Evolutionary conservation across 2,329 filamentous ascomycete species (phyloP).

Genomic region (Grosmannia penicillata): DNA sequence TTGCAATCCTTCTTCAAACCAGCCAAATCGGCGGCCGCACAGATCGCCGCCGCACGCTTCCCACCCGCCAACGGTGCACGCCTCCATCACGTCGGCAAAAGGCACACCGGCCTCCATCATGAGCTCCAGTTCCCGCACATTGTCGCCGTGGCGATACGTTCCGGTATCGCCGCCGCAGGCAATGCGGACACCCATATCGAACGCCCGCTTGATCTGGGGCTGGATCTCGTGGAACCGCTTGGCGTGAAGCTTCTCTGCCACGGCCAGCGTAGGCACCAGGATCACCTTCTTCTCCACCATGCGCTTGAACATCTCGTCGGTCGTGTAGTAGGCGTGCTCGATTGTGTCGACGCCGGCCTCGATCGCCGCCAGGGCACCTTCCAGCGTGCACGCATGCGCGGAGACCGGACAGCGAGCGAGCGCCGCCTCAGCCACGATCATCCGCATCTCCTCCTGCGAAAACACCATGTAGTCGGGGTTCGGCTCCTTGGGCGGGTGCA

Average conservation of each 20-base stretch:
- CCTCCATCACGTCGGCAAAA: constrained; percentile 31
- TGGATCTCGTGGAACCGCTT: constrained; percentile 18
- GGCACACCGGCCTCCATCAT: constrained; percentile 34
- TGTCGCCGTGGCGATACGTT: constrained; percentile 36
- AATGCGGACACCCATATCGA: constrained; percentile 30
- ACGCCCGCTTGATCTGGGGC: constrained; percentile 26
- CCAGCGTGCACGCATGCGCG: constrained; percentile 25
- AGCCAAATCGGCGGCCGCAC: constrained; percentile 36
- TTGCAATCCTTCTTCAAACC: constrained; percentile 27
- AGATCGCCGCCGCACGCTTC: constrained; percentile 36
- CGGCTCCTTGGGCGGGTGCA: constrained; percentile 21
- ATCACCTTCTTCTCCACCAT: constrained; percentile 30
- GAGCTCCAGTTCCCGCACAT: constrained; percentile 37
- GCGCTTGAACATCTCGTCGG: constrained; percentile 24
- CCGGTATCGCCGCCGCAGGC: constrained; percentile 40
- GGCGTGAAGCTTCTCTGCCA: constrained; percentile 21
- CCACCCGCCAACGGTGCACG: constrained; percentile 37
- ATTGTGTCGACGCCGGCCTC: constrained; percentile 29
- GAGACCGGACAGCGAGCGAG: constrained; percentile 25
- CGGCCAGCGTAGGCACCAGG: constrained; percentile 37
- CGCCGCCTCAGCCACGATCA: constrained; percentile 31
- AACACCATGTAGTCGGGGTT: constrained; percentile 31
- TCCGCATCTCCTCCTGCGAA: constrained; percentile 32
- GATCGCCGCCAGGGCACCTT: constrained; percentile 28
- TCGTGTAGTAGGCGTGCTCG: constrained; percentile 27